Base-by-base conservation (phyloP, 305 asterid species). In the Fraxinus baroniana region DNA sequence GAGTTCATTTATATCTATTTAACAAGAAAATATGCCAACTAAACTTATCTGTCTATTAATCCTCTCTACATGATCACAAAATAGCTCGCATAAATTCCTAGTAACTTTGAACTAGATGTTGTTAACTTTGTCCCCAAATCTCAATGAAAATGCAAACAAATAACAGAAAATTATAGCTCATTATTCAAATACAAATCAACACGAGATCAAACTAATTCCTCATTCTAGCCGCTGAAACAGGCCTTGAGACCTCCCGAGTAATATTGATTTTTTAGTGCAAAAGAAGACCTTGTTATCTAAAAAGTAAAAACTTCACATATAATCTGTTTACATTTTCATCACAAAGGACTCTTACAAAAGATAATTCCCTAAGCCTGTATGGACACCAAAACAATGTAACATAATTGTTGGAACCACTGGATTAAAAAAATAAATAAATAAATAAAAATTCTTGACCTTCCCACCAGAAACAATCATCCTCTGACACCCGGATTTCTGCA, bases 381-480 rank as follows among this genome's bases (percentile, higher is more conserved):
- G 73, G 35, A 62, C 2, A 2, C 32, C 32, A 20, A 26, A 66
- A 10, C 15, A 26, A 64, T 64, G 33, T 66, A 26, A 28, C 3
- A 68, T 68, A 28, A 28, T 28, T 68, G 55, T 17, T 79, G 10
- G 72, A 26, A 78, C 55, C 44, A 37, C 68, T 7, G 28, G n/a
- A n/a, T n/a, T n/a, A 13, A 46, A 13, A 7, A 17, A 46, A 68
- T 76, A 24, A 26, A 82, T 0, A 26, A 24, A 24, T 0, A 28
- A 28, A 28, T 10, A 22, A 30, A 79, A 60, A 39, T 7, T 55
- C 4, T 60, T 82, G 83, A 93, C 95, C 97, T 90, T 89, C 37
- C 94, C 92, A 84, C 83, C 89, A 49, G 84, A 89, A 83, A 90
- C 90, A 72, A 92, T 46, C 93, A 83, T 89, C 88, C 79, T 88